phyloP scores from a whole-genome alignment of 2,329 filamentous ascomycete genomes.

The Aureobasidium sp. region DNA sequence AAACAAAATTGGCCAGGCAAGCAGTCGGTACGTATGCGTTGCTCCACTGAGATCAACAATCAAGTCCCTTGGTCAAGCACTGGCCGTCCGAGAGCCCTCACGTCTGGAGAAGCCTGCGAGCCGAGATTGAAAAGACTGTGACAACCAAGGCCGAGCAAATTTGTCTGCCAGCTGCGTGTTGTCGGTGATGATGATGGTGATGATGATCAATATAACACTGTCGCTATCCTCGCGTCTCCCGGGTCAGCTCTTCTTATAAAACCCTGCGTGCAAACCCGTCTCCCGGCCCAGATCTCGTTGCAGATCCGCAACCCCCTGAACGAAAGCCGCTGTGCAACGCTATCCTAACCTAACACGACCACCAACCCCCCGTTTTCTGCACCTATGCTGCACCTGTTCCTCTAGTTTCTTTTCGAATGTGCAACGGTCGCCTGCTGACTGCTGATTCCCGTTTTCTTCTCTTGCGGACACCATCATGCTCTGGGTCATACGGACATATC shows the following conservation, averaged over 20 bases:
- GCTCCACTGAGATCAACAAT: slow-evolving; percentile 2
- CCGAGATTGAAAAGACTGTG: neutral
- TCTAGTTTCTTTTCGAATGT: neutral
- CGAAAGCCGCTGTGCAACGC: slow-evolving; percentile 5
- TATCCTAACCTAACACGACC: slow-evolving; percentile 1
- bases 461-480: neutral
- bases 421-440: slow-evolving; percentile 1
- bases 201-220: neutral
- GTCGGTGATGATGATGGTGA: neutral
- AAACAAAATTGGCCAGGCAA: slow-evolving; percentile 8
- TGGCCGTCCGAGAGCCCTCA: slow-evolving; percentile 3
- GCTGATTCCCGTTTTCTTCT: neutral
- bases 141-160: neutral
- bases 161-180: neutral
- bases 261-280: neutral
- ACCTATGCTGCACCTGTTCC: neutral
- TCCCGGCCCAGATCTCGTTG: neutral
- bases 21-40: slow-evolving; percentile 10
- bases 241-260: neutral
- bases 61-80: slow-evolving; percentile 10
- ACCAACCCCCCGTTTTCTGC: slow-evolving; percentile 11
- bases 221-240: neutral
- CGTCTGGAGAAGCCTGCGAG: neutral
- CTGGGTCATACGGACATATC: neutral
- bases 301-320: slow-evolving; percentile 9